These are phyloP conservation scores for Anethum foeniculum DNA, from an alignment of 140 eudicot species.

Conservation along the genomic window DNA sequence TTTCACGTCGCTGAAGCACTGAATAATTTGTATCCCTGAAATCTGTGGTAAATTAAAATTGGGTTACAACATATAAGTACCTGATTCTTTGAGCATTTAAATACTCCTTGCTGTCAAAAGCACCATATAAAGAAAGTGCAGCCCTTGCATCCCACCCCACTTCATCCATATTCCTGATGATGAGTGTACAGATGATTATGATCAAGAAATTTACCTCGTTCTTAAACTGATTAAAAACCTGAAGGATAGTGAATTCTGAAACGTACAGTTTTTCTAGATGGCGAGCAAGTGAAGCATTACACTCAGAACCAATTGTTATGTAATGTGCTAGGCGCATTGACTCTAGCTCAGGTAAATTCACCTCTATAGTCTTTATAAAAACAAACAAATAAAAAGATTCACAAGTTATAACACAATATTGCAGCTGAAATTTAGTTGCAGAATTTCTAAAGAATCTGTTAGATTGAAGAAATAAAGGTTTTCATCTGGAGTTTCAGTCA, in stretches of 20 bases:
- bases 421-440: background rate
- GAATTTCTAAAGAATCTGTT: background rate
- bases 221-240: background rate
- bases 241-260: background rate
- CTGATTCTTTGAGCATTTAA: conserved; percentile 80
- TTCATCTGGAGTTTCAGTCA: background rate
- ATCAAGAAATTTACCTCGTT: conserved; percentile 2
- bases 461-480: background rate
- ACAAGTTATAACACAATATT: conserved; percentile 1
- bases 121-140: conserved; percentile 66
- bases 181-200: conserved; percentile 13
- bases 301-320: conserved; percentile 84
- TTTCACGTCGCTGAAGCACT: background rate
- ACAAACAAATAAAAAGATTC: conserved; percentile 2
- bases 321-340: conserved; percentile 94
- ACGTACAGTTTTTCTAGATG: conserved; percentile 54
- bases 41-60: background rate
- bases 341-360: conserved; percentile 81
- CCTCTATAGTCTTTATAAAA: conserved; percentile 47
- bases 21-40: background rate
- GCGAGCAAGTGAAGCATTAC: conserved; percentile 55
- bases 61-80: conserved; percentile 23
- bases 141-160: conserved; percentile 84
- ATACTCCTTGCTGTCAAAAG: conserved; percentile 77
- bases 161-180: conserved; percentile 46